Base-by-base conservation (phyloP, 2,329 filamentous ascomycete species). In the Parastagonospora nodorum region DNA sequence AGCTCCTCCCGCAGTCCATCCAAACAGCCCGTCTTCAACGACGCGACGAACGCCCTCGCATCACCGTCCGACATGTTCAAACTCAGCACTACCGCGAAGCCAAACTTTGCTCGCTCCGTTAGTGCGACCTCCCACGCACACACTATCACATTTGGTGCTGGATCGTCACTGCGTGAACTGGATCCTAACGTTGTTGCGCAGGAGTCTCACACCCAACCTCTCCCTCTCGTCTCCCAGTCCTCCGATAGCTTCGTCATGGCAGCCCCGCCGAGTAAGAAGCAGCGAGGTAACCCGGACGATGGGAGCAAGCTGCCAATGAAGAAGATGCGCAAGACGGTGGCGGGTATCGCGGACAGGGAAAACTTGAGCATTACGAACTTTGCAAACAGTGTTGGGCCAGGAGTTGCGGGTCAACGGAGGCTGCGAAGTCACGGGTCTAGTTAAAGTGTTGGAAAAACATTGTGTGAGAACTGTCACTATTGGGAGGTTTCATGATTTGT, bases 1-100 rank as follows among this genome's bases (percentile, higher is more conserved):
- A 53, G 12, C 12, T 27, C 51, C 5, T 50, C 55, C 1, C 67
- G 68, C 32, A 75, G 73, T 47, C 79, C 81, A 5, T 75, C 74
- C 19, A 84, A 84, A 62, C 74, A 76, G 28, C 78, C 77, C 49
- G 74, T 84, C 50, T 84, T 82, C 63, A 79, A 78, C 55, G 82
- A 84, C 59, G 67, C 71, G 11, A 67, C 62, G 45, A 78, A 82
- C 58, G 50, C 71, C 27, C 47, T 61, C 62, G 43, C 71, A 10
- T 64, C 61, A 4, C 57, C 66, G 9, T 64, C 66, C 38, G 61
- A 67, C 41, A 56, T 67, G 15, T 66, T 73, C 56, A 56, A 49
- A 15, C 39, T 63, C 8, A 59, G 56, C 12, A 45, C 53, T 7
- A 41, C 53, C 37, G 38, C 50, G 12, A 65, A 69, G 36, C 64